These are phyloP conservation scores for Epichloe glyceriae DNA, from an alignment of 2,329 filamentous ascomycete genomes.

Conservation along the genomic window DNA sequence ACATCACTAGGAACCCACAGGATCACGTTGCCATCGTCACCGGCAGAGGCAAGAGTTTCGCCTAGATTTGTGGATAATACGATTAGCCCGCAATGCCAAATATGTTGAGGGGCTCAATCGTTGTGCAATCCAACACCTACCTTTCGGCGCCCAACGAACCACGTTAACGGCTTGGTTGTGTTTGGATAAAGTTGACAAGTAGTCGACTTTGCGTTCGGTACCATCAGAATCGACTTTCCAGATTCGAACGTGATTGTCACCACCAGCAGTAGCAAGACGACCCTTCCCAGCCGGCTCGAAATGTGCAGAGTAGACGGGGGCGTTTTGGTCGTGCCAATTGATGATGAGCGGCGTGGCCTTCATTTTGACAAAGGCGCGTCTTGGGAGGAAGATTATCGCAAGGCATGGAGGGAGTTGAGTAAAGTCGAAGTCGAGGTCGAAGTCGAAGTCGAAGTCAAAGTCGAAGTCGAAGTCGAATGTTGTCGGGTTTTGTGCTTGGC, in stretches of 20 bases:
- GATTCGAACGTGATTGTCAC: constrained; percentile 91
- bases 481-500: neutral
- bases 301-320: constrained; percentile 92
- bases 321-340: constrained; percentile 96
- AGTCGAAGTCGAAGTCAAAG: neutral
- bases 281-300: constrained; percentile 90
- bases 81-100: neutral
- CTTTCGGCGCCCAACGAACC: constrained; percentile 87
- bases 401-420: constrained; percentile 16
- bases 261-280: constrained; percentile 82
- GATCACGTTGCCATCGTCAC: constrained; percentile 93
- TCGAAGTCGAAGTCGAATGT: neutral
- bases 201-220: constrained; percentile 79
- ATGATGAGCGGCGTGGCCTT: constrained; percentile 94
- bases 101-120: neutral
- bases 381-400: constrained; percentile 14
- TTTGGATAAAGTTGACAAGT: constrained; percentile 80
- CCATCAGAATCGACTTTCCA: constrained; percentile 83
- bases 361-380: constrained; percentile 44
- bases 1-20: constrained; percentile 86
- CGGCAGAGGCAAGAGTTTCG: constrained; percentile 85
- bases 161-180: constrained; percentile 98
- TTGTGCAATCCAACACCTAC: constrained; percentile 32
- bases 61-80: constrained; percentile 35
- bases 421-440: neutral